Percentiles rank a stretch among this genome's conserved stretches.
phyloP scores from a whole-genome alignment of 2,329 filamentous ascomycete genomes.

The Phyllosticta ampelicida region DNA sequence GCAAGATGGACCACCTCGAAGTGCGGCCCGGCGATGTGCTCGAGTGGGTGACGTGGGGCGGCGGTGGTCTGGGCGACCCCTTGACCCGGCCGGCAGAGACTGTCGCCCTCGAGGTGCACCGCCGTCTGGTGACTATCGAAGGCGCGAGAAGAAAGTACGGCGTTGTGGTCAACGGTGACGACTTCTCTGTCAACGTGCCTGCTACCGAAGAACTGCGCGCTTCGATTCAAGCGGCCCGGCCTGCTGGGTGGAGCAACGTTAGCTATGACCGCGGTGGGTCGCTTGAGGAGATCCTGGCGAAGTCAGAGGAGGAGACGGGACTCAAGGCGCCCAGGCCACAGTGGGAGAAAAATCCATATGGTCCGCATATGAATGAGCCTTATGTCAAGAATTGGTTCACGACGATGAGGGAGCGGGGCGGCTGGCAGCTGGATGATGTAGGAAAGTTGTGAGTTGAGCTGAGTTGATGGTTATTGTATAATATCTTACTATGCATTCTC shows the following conservation, averaged over 20 bases:
- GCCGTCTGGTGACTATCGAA: slow-evolving; percentile 33
- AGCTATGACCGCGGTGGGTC: slow-evolving; percentile 36
- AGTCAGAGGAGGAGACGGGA: slow-evolving; percentile 33
- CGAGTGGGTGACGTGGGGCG: slow-evolving; percentile 42
- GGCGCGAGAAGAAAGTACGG: slow-evolving; percentile 37
- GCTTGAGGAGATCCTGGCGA: slow-evolving; percentile 28
- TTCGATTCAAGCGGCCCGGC: slow-evolving; percentile 20
- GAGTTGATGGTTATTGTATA: no score
- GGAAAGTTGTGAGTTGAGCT: not conserved
- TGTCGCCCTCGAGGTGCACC: slow-evolving; percentile 37
- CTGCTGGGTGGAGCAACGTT: slow-evolving; percentile 13
- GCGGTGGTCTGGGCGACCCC: slow-evolving; percentile 39
- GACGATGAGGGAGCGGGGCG: slow-evolving; percentile 22
- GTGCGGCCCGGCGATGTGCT: slow-evolving; percentile 38
- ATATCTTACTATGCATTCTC: no score
- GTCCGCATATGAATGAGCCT: slow-evolving; percentile 32
- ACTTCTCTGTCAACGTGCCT: slow-evolving; percentile 26
- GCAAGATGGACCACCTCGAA: slow-evolving; percentile 39
- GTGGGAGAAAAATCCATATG: slow-evolving; percentile 36
- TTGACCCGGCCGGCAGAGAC: slow-evolving; percentile 33
- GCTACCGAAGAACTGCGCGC: slow-evolving; percentile 28
- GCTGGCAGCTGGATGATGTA: slow-evolving; percentile 15
- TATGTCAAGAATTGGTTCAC: slow-evolving; percentile 38
- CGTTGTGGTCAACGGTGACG: slow-evolving; percentile 30
- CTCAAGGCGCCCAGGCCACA: slow-evolving; percentile 32